Percentiles rank a stretch among this genome's conserved stretches.
Conservation (phyloP, 805 yeast genomes). For the Kodamaea hsintzibuensis region DNA sequence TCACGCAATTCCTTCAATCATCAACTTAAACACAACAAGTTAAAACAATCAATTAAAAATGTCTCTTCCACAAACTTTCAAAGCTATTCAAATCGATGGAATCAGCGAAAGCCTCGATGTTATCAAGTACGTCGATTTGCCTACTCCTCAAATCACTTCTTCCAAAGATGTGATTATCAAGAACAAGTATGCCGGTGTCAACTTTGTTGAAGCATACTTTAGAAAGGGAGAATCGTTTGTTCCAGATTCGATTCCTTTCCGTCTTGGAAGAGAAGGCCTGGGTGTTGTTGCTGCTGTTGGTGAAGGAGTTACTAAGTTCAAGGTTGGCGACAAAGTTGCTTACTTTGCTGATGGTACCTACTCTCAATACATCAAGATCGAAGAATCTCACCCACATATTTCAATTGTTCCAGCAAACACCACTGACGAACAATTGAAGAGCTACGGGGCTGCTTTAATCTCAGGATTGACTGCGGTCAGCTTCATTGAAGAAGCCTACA, state of each 20-base stretch:
- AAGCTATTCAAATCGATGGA: slow-evolving; percentile 55
- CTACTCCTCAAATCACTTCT: slow-evolving; percentile 57
- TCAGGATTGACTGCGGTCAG: slow-evolving; percentile 83
- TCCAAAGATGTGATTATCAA: slow-evolving; percentile 64
- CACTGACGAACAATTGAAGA: slow-evolving; percentile 50
- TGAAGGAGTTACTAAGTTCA: slow-evolving; percentile 48
- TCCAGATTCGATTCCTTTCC: slow-evolving; percentile 49
- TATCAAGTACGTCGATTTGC: slow-evolving; percentile 54
- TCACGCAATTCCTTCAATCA: no score
- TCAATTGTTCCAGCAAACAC: slow-evolving; percentile 50
- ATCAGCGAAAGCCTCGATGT: slow-evolving; percentile 59
- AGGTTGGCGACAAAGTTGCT: slow-evolving; percentile 72
- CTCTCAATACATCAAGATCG: slow-evolving; percentile 68
- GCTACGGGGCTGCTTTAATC: slow-evolving; percentile 60
- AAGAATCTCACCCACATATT: slow-evolving; percentile 33
- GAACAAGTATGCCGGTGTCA: slow-evolving; percentile 76
- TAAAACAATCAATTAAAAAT: not conserved
- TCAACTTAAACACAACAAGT: no score
- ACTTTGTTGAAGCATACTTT: slow-evolving; percentile 81
- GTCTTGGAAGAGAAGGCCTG: slow-evolving; percentile 72
- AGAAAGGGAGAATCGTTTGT: slow-evolving; percentile 74
- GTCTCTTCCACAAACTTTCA: slow-evolving; percentile 54
- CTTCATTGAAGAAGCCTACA: slow-evolving; percentile 63
- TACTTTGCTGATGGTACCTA: slow-evolving; percentile 54
- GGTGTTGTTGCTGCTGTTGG: slow-evolving; percentile 74